Evolutionary conservation across 345 rosid species (phyloP).

Genomic region (Acer saccharum): DNA sequence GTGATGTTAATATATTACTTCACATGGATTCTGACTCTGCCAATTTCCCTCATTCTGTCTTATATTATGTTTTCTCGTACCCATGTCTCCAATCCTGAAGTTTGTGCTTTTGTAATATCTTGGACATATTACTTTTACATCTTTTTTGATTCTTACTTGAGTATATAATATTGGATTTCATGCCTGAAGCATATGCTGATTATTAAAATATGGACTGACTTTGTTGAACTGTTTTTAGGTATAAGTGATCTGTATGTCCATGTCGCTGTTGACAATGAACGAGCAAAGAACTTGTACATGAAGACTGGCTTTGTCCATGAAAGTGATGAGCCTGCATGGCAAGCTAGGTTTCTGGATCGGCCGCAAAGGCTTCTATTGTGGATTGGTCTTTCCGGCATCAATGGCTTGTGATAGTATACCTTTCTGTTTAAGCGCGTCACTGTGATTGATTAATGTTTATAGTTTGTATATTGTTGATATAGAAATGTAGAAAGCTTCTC

Average conservation of each 20-base stretch:
- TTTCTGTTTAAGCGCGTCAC: slow-evolving; percentile 6
- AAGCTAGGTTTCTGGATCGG: slow-evolving; percentile 82
- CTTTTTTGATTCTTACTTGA: neutral
- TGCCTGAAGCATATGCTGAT: neutral
- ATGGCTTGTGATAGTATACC: slow-evolving; percentile 24
- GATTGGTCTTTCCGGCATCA: slow-evolving; percentile 46
- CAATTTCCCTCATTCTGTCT: neutral
- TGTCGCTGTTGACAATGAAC: slow-evolving; percentile 77
- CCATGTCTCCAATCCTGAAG: neutral
- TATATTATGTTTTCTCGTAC: neutral
- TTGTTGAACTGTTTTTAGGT: slow-evolving; percentile 47
- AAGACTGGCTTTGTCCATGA: slow-evolving; percentile 75
- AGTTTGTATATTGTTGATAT: neutral
- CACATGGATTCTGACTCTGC: no score
- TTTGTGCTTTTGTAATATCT: neutral
- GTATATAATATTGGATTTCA: neutral
- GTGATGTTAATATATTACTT: neutral
- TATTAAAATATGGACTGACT: neutral
- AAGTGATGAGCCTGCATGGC: slow-evolving; percentile 90
- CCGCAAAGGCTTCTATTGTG: slow-evolving; percentile 79
- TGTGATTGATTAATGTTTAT: neutral
- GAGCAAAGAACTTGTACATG: slow-evolving; percentile 76
- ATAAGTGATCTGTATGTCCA: slow-evolving; percentile 91
- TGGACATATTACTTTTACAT: neutral
- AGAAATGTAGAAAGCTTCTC: slow-evolving; percentile 18